phyloP scores from a whole-genome alignment of 331 rosid species.

The Rosa hybrid region DNA sequence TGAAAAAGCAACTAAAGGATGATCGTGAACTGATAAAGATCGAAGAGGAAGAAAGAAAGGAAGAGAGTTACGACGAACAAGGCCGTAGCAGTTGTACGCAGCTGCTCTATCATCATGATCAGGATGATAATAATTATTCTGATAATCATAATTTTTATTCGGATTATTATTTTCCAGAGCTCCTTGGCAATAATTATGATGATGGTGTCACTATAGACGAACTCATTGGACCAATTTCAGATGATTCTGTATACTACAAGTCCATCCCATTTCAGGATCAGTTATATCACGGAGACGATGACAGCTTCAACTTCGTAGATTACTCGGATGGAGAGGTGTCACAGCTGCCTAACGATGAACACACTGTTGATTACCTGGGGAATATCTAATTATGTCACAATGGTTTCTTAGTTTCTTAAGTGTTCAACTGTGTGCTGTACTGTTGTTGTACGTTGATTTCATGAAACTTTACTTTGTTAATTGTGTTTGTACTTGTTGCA shows the following conservation, averaged over 20 bases:
- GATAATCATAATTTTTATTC: too few relatives aligned
- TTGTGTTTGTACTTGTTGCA: constrained; percentile 12
- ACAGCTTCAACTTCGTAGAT: not conserved
- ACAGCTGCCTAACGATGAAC: not conserved
- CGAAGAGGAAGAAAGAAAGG: not conserved
- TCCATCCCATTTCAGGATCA: constrained; percentile 44
- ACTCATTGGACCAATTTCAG: not conserved
- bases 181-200: not conserved
- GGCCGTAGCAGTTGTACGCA: not conserved
- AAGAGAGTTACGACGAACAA: not conserved
- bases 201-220: not conserved
- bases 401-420: not conserved
- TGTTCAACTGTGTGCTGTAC: not conserved
- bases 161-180: too few relatives aligned
- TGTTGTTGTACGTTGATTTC: not conserved
- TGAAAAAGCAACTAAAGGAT: not conserved
- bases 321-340: constrained; percentile 1
- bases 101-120: not conserved
- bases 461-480: not conserved
- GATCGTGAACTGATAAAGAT: not conserved
- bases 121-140: not conserved
- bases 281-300: not conserved
- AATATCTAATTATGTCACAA: not conserved
- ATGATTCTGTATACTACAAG: not conserved
- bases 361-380: not conserved